phyloP scores from a whole-genome alignment of 129 eudicot species.

The Flaveria robusta region DNA sequence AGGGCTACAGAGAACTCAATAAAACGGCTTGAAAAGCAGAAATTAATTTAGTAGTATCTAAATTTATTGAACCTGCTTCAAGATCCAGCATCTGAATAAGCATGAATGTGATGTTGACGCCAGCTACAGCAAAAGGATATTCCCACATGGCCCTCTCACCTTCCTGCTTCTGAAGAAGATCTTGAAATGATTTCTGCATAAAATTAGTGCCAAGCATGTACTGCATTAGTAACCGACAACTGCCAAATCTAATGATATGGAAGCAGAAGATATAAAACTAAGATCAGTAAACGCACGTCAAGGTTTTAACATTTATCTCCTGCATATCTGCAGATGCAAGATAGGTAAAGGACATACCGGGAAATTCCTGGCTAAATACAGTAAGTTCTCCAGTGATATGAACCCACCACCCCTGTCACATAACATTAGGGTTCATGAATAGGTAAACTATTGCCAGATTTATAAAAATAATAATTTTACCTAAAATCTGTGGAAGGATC shows the following conservation, averaged over 20 bases:
- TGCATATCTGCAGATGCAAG: slow-evolving; percentile 3
- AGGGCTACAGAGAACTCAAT: background rate
- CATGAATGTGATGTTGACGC: slow-evolving; percentile 98
- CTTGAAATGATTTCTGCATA: slow-evolving; percentile 89
- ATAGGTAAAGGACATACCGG: slow-evolving; percentile 25
- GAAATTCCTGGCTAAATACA: slow-evolving; percentile 41
- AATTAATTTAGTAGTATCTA: background rate
- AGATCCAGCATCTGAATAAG: slow-evolving; percentile 98
- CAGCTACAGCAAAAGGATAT: slow-evolving; percentile 99
- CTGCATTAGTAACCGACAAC: background rate
- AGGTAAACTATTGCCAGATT: background rate
- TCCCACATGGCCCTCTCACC: slow-evolving; percentile 97
- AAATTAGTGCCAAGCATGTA: slow-evolving; percentile 7
- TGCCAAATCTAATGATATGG: background rate
- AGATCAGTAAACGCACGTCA: background rate
- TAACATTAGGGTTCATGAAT: slow-evolving; percentile 24
- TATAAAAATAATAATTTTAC: slow-evolving; percentile 36
- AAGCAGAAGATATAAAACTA: background rate
- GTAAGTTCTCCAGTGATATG: slow-evolving; percentile 45
- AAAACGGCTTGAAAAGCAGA: slow-evolving; percentile 1
- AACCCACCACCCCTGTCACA: slow-evolving; percentile 47
- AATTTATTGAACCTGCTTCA: slow-evolving; percentile 66
- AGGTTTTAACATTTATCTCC: background rate
- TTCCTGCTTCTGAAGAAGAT: slow-evolving; percentile 85
- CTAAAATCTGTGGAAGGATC: slow-evolving; percentile 99